A percentile compares a stretch with the other conserved stretches of the same genome.
Evolutionary conservation across 495 filamentous ascomycete species (phyloP).

Genomic region (Hypoxylon trugodes): DNA sequence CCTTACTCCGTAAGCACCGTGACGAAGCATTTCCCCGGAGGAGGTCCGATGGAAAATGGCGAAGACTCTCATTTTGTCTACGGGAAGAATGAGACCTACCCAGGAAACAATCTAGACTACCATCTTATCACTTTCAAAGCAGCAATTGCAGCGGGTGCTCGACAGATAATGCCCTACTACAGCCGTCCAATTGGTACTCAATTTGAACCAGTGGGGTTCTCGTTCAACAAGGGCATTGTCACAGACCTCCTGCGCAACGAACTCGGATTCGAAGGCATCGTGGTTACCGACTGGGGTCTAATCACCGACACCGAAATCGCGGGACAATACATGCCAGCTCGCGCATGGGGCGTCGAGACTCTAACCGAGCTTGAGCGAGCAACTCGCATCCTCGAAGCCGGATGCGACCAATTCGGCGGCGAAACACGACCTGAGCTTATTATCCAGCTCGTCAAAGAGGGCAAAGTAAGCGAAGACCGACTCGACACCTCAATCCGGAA

Average conservation of each 20-base stretch:
- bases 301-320: constrained; percentile 31
- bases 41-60: constrained; percentile 47
- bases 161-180: constrained; percentile 49
- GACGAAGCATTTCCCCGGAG: constrained; percentile 53
- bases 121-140: constrained; percentile 42
- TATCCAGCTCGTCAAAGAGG: constrained; percentile 58
- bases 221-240: constrained; percentile 43
- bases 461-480: constrained; percentile 56
- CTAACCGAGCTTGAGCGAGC: constrained; percentile 38
- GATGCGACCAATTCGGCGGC: constrained; percentile 52
- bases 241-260: constrained; percentile 47
- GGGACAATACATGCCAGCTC: constrained; percentile 33
- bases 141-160: constrained; percentile 44
- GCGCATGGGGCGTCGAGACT: constrained; percentile 39
- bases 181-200: constrained; percentile 38
- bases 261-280: constrained; percentile 50
- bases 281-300: constrained; percentile 50
- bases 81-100: constrained; percentile 48
- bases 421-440: constrained; percentile 48
- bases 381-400: constrained; percentile 43
- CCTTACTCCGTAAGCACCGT: constrained; percentile 41
- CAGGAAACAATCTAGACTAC: constrained; percentile 46
- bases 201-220: constrained; percentile 44
- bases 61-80: constrained; percentile 52
- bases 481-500: constrained; percentile 65